Base-by-base conservation (phyloP, 805 yeast species). In the Metschnikowia reukaufii region DNA sequence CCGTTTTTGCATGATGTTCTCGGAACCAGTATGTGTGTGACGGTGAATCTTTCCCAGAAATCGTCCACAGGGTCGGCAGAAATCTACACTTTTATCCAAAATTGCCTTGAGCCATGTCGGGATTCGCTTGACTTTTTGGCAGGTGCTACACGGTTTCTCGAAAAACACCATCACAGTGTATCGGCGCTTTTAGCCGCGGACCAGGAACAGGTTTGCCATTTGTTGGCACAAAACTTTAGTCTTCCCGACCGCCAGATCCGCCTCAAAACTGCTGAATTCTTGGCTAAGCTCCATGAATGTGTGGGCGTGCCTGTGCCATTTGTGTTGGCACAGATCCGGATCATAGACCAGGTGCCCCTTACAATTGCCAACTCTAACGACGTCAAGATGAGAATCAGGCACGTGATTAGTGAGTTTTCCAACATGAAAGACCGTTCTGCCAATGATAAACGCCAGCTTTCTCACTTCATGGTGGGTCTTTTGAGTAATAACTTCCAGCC, bases 401-500 rank as follows among this genome's bases (percentile, higher is more conserved):
- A 69, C 31, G 65, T 88, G 50, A 81, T 81, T 1, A 57, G 66
- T 6, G 73, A 65, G 3, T 82, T 67, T 58, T 58, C 49, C 6
- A 19, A 39, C 4, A 29, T 36, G 23, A 25, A 29, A 20, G 21
- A 29, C 18, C 36, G 40, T 32, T 33, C 50, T 1, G 10, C 23
- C 16, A 34, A 7, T 25, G 41, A 42, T 23, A 39, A 25, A 21
- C 36, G 31, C 42, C 47, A 19, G 35, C 19, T 40, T 27, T 39
- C 42, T 35, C 55, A 60, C 23, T 72, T 56, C 42, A 42, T 64
- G 18, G 60, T 72, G 44, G 98, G 98, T 29, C 74, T 86, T 49
- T 66, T 91, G 36, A 73, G 88, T 4, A 82, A 83, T 29, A 78
- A 80, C 48, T 89, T 92, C 56, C 86, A 88, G 46, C 98, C 98